Evolutionary conservation across 1,139 yeast species (phyloP), one percentile per base, ranked within the genome.

Genomic region (Magnusiomyces fungicola): DNA sequence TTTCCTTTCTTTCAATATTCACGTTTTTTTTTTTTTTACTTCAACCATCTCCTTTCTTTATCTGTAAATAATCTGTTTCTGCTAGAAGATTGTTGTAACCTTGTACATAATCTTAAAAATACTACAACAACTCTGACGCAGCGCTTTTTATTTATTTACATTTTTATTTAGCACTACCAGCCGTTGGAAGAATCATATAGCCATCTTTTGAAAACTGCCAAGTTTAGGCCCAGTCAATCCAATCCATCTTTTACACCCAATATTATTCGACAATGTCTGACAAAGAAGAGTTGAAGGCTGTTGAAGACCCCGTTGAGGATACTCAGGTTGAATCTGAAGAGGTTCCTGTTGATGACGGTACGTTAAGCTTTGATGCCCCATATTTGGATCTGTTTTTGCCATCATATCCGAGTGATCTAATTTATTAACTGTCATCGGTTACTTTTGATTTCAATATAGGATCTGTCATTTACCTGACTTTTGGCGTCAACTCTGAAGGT

Each of bases 401-500:
- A n/a, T n/a, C n/a, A n/a, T n/a, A n/a, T n/a, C n/a, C n/a, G n/a
- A n/a, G n/a, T n/a, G n/a, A n/a, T n/a, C n/a, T n/a, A n/a, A n/a
- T 27, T 27, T 9, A 27, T 9, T 9, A 27, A 27, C 9, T 9
- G 14, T 27, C 32, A 14, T 27, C 14, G 16, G 12, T 33, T n/a
- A 6, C 9, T 23, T 34, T 42, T 36, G 37, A 34, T 42, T 22
- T 3, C 6, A 16, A 24, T 32, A 32, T 16, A 34, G 47, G 37
- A 24, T 27, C 37, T 19, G 30, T 22, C 41, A 25, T 38, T 14
- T 22, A 38, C n/a, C 33, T 41, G 23, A 18, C 27, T 5, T 19
- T 41, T 18, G 44, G 44, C 21, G 22, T 21, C 14, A 25, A 29
- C n/a, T 5, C 32, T 19, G 44, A 41, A 5, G 44, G 44, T 16